Base-by-base conservation (phyloP, 2,329 filamentous ascomycete species). In the Pestalotiopsis sp. region DNA sequence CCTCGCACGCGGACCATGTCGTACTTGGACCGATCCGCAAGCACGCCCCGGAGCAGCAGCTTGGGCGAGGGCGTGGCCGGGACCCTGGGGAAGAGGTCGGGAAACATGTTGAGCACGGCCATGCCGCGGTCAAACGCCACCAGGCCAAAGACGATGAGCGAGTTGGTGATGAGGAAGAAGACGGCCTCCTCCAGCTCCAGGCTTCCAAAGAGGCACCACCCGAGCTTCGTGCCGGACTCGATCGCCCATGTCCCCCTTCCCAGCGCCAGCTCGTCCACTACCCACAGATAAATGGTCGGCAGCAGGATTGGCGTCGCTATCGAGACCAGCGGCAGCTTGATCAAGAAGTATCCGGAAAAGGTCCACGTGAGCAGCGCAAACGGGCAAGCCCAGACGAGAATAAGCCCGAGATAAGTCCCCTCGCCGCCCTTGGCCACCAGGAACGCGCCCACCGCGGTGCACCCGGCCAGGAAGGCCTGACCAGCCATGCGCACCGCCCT, bases 151-250 rank as follows among this genome's bases (percentile, higher is more conserved):
- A 93, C 90, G 67, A 94, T 89, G 23, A 94, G 79, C 0, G 82
- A 82, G 75, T 94, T 94, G 2, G 91, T 93, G 4, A 87, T 79
- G 4, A 93, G 81, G 78, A 94, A 94, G 82, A 94, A 94, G 7
- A 91, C 72, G 0, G 91, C 91, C 76, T 94, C 92, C 79, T 94
- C 92, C 23, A 93, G 83, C 65, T 94, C 92, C 38, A 94, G 78
- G 6, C 86, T 86, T 2, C 87, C 85, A 86, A 90, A 93, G 0
- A 93, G 72, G 62, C 89, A 84, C 52, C 87, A 75, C 0, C 86
- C 89, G 12, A 92, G 84, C 74, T 93, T 93, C 0, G 91, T 94
- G 0, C 87, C 89, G 4, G 83, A 81, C 70, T 88, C 87, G 64
- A 94, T 93, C 1, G 89, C 85, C 92, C 92, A 94, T 0, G 91